These are phyloP conservation scores for Dittrichia graveolens DNA, from an alignment of 129 eudicot species.

Conservation along the genomic window DNA sequence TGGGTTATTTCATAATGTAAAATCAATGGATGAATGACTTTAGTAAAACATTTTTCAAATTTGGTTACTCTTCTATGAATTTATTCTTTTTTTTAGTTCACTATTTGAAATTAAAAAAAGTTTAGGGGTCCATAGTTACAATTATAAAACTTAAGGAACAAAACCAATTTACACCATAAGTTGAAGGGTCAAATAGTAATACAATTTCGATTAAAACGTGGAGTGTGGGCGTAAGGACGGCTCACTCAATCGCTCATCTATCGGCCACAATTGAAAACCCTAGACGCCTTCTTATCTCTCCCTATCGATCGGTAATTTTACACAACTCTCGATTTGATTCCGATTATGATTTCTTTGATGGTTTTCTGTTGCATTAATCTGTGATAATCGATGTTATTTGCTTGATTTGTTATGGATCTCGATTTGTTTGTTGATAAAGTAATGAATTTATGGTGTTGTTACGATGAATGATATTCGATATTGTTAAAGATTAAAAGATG, in stretches of 20 bases:
- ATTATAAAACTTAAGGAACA: neutral
- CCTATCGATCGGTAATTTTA: neutral
- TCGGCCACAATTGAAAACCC: slow-evolving; percentile 27
- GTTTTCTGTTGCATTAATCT: neutral
- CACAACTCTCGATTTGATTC: slow-evolving; percentile 6
- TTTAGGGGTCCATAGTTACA: neutral
- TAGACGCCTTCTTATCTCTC: slow-evolving; percentile 22
- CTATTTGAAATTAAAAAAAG: neutral
- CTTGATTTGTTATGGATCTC: slow-evolving; percentile 4
- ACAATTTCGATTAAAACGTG: neutral
- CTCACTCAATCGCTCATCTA: slow-evolving; percentile 15
- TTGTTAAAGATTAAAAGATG: neutral
- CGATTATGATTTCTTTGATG: neutral
- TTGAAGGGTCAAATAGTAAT: slow-evolving; percentile 8
- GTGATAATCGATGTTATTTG: neutral
- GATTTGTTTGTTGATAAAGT: neutral
- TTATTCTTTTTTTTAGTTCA: no score
- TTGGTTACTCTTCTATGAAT: no score
- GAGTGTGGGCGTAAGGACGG: neutral
- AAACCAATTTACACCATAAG: neutral
- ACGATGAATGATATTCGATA: neutral
- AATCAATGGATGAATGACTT: no score
- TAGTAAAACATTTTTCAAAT: no score
- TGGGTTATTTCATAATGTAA: no score
- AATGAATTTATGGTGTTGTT: neutral